Conservation (phyloP, 306 rosid species). For the Fragaria nilgerrensis region DNA sequence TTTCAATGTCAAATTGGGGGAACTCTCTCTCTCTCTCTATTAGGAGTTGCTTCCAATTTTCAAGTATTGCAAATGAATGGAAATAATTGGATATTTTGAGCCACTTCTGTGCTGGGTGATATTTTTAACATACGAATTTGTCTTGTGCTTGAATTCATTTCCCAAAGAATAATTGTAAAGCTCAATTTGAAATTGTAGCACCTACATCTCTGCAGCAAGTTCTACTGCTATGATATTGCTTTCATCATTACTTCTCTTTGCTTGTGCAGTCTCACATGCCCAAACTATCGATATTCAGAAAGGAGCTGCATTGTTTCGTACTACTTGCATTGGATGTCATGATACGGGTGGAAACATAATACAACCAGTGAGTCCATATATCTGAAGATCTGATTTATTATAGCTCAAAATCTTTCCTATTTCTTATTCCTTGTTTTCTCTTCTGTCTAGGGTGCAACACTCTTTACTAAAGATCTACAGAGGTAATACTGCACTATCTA, state of each 20-base stretch:
- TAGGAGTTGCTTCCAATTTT: background rate
- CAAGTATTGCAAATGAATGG: background rate
- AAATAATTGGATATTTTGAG: background rate
- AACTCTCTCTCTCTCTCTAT: background rate
- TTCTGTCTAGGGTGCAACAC: constrained; percentile 67
- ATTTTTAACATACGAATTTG: background rate
- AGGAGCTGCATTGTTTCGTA: constrained; percentile 68
- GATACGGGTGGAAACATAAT: constrained; percentile 84
- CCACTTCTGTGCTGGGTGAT: background rate
- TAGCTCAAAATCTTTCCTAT: background rate
- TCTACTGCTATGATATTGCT: background rate
- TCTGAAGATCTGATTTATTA: background rate
- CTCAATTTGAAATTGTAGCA: background rate
- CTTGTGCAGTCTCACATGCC: constrained; percentile 50
- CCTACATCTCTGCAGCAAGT: background rate
- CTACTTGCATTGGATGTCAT: constrained; percentile 88
- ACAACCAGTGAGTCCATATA: constrained; percentile 63
- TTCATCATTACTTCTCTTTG: background rate
- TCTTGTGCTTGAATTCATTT: background rate
- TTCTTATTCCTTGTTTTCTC: constrained; percentile 16
- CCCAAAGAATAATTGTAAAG: background rate
- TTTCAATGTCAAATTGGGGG: background rate
- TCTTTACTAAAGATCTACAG: constrained; percentile 64
- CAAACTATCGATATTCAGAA: constrained; percentile 65
- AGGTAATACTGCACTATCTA: constrained; percentile 45